Evolutionary conservation across 2,329 filamentous ascomycete species (phyloP).

Genomic region (Corynespora cassiicola): DNA sequence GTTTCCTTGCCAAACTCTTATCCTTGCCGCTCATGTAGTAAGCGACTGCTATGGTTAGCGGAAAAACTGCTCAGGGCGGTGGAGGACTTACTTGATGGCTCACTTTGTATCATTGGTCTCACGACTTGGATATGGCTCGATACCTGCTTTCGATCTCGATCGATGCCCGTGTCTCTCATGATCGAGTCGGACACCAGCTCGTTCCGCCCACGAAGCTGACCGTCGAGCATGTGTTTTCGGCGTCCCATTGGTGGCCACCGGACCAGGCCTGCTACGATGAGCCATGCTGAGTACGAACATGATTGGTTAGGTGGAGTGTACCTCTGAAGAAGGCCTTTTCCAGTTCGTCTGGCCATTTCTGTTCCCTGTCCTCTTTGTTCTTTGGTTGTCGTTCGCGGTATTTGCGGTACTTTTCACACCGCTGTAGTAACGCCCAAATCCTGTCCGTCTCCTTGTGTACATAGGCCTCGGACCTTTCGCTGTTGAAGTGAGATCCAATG

Average conservation of each 20-base stretch:
- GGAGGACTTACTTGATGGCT: slow-evolving; percentile 58
- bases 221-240: slow-evolving; percentile 56
- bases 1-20: slow-evolving; percentile 23
- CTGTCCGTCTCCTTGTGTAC: slow-evolving; percentile 34
- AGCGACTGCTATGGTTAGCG: slow-evolving; percentile 45
- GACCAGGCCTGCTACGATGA: slow-evolving; percentile 41
- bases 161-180: slow-evolving; percentile 59
- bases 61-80: slow-evolving; percentile 6
- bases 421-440: slow-evolving; percentile 35
- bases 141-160: slow-evolving; percentile 64
- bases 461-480: slow-evolving; percentile 35
- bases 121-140: slow-evolving; percentile 70
- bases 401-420: slow-evolving; percentile 52
- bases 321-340: slow-evolving; percentile 58
- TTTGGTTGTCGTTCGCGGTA: slow-evolving; percentile 52
- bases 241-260: slow-evolving; percentile 65
- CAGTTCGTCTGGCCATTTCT: slow-evolving; percentile 56
- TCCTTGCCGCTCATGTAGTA: slow-evolving; percentile 49
- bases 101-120: slow-evolving; percentile 60
- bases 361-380: slow-evolving; percentile 37
- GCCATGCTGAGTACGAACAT: no score
- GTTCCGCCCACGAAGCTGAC: slow-evolving; percentile 65
- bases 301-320: slow-evolving; percentile 26
- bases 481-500: slow-evolving; percentile 26
- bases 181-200: slow-evolving; percentile 68